Conservation (phyloP, 2,329 filamentous ascomycete genomes). For the Nigrograna mackinnonii region DNA sequence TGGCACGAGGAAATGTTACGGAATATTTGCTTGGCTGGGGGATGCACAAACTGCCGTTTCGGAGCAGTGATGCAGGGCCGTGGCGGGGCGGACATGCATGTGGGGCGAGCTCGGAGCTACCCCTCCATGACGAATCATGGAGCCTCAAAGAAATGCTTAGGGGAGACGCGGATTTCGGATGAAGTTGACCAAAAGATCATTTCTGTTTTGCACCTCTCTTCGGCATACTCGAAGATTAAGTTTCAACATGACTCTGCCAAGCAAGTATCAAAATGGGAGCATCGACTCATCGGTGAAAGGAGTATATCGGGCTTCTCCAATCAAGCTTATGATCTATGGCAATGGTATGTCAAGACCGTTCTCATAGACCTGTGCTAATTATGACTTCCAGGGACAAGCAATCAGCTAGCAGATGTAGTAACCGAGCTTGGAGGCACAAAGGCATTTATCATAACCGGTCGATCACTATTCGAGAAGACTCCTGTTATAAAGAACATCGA, state of each 20-base stretch:
- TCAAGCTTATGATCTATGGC: conserved; percentile 43
- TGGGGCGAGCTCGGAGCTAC: conserved; percentile 31
- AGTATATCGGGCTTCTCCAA: conserved; percentile 38
- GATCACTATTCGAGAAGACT: conserved; percentile 58
- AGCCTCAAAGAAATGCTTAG: conserved; percentile 8
- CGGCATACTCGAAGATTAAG: not conserved
- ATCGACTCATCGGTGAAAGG: conserved; percentile 36
- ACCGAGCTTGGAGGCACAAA: conserved; percentile 45
- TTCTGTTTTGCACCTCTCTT: not conserved
- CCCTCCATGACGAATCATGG: conserved; percentile 31
- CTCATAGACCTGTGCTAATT: conserved; percentile 5
- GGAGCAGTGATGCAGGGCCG: conserved; percentile 15
- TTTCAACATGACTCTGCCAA: conserved; percentile 33
- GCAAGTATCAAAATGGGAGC: conserved; percentile 36
- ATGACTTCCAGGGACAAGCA: conserved; percentile 30
- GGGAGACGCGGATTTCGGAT: conserved; percentile 1
- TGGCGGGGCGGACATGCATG: conserved; percentile 33
- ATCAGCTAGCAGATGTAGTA: conserved; percentile 33
- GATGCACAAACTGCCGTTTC: conserved; percentile 24
- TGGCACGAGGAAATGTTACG: not conserved
- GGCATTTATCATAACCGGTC: conserved; percentile 60
- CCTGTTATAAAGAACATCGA: conserved; percentile 58
- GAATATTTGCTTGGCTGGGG: conserved; percentile 4
- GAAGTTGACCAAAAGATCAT: not conserved
- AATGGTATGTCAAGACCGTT: conserved; percentile 20